phyloP scores from a whole-genome alignment of 306 rosid genomes.

The Cucurbita ficifolia region DNA sequence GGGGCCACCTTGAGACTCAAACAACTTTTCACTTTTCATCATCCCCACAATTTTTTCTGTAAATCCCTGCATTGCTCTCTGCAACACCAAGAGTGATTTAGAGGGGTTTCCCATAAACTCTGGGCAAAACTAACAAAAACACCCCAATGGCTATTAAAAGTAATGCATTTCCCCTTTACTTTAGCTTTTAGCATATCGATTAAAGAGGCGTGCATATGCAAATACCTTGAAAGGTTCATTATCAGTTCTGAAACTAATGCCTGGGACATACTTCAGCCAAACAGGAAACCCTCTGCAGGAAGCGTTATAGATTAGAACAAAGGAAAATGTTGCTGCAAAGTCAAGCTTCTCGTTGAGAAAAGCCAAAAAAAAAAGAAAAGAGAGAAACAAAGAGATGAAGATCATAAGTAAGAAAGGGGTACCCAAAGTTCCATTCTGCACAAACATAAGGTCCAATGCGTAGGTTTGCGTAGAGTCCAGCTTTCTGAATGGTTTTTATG shows the following conservation, averaged over 20 bases:
- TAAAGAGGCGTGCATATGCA: background rate
- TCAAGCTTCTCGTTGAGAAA: background rate
- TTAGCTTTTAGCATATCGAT: background rate
- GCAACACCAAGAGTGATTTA: constrained; percentile 20
- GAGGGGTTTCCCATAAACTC: background rate
- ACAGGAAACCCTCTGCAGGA: constrained; percentile 89
- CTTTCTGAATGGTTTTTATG: constrained; percentile 71
- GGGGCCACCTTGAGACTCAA: constrained; percentile 97
- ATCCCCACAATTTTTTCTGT: constrained; percentile 87
- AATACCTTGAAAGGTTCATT: constrained; percentile 94
- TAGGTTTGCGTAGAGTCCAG: constrained; percentile 83
- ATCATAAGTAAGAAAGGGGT: constrained; percentile 7
- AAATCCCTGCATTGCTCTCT: constrained; percentile 95
- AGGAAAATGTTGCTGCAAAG: background rate
- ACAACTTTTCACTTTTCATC: constrained; percentile 83
- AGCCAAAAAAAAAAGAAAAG: background rate
- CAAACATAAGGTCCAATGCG: constrained; percentile 99
- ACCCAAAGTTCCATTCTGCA: constrained; percentile 99
- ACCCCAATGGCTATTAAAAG: background rate
- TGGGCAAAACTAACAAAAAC: background rate
- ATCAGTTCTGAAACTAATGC: constrained; percentile 96
- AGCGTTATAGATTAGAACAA: background rate
- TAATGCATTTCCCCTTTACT: background rate
- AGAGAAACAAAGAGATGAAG: background rate
- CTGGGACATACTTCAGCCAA: constrained; percentile 96